Conservation (phyloP, 305 asterid genomes). For the Rubia peregrina region DNA sequence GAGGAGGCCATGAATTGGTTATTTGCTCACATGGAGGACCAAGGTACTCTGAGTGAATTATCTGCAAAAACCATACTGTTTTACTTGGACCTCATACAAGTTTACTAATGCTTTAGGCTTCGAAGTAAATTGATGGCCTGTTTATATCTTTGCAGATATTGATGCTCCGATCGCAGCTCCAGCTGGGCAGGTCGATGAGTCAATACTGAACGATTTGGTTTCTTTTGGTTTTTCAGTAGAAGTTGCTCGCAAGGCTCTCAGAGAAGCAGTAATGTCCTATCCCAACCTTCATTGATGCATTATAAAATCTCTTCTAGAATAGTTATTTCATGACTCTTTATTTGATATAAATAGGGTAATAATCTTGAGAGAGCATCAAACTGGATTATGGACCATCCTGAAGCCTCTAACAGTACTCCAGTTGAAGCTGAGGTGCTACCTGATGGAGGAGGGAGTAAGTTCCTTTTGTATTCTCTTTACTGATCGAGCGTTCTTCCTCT, state of each 20-base stretch:
- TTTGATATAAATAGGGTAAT: constrained; percentile 46
- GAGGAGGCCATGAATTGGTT: constrained; percentile 91
- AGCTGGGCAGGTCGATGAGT: constrained; percentile 47
- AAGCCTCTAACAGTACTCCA: constrained; percentile 47
- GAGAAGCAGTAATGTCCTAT: constrained; percentile 61
- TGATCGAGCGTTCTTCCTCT: not conserved
- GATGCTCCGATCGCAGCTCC: constrained; percentile 52
- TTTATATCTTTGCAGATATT: constrained; percentile 41
- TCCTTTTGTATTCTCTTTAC: not conserved
- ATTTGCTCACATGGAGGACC: constrained; percentile 77
- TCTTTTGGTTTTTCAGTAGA: constrained; percentile 91
- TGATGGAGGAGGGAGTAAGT: constrained; percentile 96
- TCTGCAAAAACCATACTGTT: not conserved
- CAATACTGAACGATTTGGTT: constrained; percentile 61
- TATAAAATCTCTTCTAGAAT: not conserved
- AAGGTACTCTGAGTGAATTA: constrained; percentile 39
- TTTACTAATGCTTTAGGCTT: not conserved
- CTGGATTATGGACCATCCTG: constrained; percentile 75
- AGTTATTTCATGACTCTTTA: not conserved
- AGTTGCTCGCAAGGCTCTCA: constrained; percentile 71
- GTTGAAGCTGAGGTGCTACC: constrained; percentile 54
- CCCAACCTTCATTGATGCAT: not conserved
- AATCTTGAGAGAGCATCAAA: constrained; percentile 92
- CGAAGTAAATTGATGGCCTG: constrained; percentile 10
- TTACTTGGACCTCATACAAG: not conserved